These are phyloP conservation scores for Lentinula novae-zelandiae DNA, from an alignment of 1,284 basidiomycete species.

Conservation along the genomic window DNA sequence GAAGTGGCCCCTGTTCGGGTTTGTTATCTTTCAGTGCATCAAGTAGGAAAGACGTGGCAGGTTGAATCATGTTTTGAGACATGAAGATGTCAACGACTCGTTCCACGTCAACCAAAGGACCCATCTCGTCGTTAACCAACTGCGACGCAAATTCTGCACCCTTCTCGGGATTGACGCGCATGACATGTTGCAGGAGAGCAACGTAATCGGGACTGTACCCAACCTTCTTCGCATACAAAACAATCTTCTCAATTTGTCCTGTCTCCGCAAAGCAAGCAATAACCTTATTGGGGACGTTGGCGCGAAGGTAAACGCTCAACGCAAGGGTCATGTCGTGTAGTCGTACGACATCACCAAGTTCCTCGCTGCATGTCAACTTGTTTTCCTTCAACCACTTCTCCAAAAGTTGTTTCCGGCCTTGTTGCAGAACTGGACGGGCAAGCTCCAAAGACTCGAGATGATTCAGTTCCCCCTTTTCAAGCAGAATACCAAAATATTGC, in stretches of 20 bases:
- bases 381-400: slow-evolving; percentile 99
- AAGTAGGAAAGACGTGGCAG: slow-evolving; percentile 96
- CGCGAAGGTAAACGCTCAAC: slow-evolving; percentile 97
- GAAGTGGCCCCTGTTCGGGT: slow-evolving; percentile 94
- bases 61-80: slow-evolving; percentile 99
- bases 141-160: slow-evolving; percentile 98
- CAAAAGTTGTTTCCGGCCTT: slow-evolving; percentile 95
- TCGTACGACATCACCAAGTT: slow-evolving; percentile 97
- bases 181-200: slow-evolving; percentile 94
- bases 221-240: slow-evolving; percentile 98
- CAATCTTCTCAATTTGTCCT: slow-evolving; percentile 98
- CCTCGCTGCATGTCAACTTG: slow-evolving; percentile 99
- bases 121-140: slow-evolving; percentile 90
- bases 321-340: slow-evolving; percentile 97
- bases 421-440: slow-evolving; percentile 92
- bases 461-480: slow-evolving; percentile 98
- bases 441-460: slow-evolving; percentile 96
- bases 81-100: slow-evolving; percentile 98
- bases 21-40: slow-evolving; percentile 99
- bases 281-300: slow-evolving; percentile 98
- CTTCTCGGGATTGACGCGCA: slow-evolving; percentile 96
- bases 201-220: slow-evolving; percentile 94
- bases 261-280: slow-evolving; percentile 99
- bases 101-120: slow-evolving; percentile 93
- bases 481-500: slow-evolving; percentile 96